Base-by-base conservation (phyloP, 73 alveolate species). In the Blepharisma stoltei region DNA sequence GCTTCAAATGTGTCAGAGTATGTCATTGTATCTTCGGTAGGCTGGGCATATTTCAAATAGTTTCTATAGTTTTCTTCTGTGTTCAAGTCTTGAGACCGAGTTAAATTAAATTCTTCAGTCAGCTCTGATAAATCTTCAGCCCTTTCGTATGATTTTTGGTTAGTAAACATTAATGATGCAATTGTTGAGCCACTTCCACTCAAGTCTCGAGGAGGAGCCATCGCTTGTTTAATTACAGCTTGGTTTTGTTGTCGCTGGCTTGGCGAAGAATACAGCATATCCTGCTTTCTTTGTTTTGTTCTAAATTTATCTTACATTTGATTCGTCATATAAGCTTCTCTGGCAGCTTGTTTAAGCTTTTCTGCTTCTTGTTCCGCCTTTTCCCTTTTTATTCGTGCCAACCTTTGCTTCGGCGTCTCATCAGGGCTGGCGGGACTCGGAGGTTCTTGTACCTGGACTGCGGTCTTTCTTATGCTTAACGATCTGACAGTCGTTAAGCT, bases 321-420 rank as follows among this genome's bases (percentile, higher is more conserved):
- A 55, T 84, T 80, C 7, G 69, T 79, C 6, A 21, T 20, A 7
- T 43, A 45, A 6, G 92, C 92, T 8, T 52, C 47, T 53, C 48
- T 48, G 0, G 92, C 38, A n/a, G 78, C 81, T 8, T 54, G 77
- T 6, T 71, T 76, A 2, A 76, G 47, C 54, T 82, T 70, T 76
- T 85, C 86, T 49, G 45, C 66, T 78, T 83, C 77, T 70, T 78
- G 73, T 49, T 77, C 77, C 2, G 55, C 68, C 55, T 60, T 60
- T 68, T 82, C 80, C 71, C 73, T 78, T 67, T 87, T 87, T 54
- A 73, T 32, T 25, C 71, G 54, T 20, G 47, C 54, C 54, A 83
- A 25, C 52, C 87, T 50, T 71, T 83, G 80, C 67, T 87, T 78
- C 1, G 91, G 90, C 0, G 91, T 81, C 27, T 76, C 81, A 11